Base-by-base conservation (phyloP, 306 rosid species). In the Glycine latifolia region DNA sequence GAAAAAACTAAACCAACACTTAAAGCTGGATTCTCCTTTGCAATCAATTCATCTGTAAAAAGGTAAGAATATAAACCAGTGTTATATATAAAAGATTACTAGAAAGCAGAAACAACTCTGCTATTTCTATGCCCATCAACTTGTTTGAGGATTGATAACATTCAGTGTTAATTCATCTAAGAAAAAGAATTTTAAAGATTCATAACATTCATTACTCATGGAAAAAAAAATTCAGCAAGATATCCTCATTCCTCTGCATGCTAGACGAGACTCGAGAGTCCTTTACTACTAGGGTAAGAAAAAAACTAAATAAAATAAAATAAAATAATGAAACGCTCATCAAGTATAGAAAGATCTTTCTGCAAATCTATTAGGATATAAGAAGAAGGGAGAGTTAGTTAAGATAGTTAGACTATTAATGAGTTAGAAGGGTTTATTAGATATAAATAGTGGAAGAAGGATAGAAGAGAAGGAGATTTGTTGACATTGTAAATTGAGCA, bases 1-100 rank as follows among this genome's bases (percentile, higher is more conserved):
- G 97, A 76, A 71, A 90, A 37, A 56, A 92, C 89, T 81, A 89
- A 10, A 67, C 92, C 97, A 77, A 84, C 63, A 17, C 94, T 61
- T 55, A 88, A 76, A 71, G 89, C 92, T 5, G 94, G 97, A 62
- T 90, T 79, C n/a, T 95, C 95, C 75, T 83, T 80, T 16, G 90
- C 89, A 77, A 63, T 87, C 82, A 95, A 65, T 48, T 85, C 95
- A 69, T 83, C 97, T 94, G 79, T 63, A 82, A 16, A 70, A 52
- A 41, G 59, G 54, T 71, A 72, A 83, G 31, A 75, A 26, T 71
- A 70, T 61, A 74, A 48, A 78, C 43, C 14, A 62, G 43, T 35
- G 69, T 37, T 13, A 79, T 49, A 67, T 33, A 53, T 53, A 65
- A 60, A 84, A 83, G 73, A 37, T 61, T 26, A 54, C 31, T 31